Evolutionary conservation across 176 grass and related monocot genomes (phyloP), one percentile per base, ranked within the genome.

Genomic region (Carex cristatella): DNA sequence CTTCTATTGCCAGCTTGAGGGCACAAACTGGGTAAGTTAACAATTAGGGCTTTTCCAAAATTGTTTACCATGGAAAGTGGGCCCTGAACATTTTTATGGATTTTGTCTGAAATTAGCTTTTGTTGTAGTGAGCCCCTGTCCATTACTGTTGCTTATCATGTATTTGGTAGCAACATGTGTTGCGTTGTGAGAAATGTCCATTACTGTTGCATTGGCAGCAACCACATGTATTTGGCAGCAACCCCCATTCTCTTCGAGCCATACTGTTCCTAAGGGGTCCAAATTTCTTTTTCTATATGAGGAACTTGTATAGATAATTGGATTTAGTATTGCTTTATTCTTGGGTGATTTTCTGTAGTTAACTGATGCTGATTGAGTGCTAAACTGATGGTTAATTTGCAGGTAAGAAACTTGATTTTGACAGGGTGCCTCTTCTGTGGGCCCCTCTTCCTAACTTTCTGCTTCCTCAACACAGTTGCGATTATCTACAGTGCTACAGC

Each of bases 361-460:
- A 56, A 58, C 37, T 59, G 8, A 75, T 66, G n/a, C 35, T 87
- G 12, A 35, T 68, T 64, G 51, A 61, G 84, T 54, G 84, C 82
- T 82, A 44, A 61, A 48, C 28, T 2, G 23, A 12, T 49, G 23
- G 57, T 64, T 51, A 55, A 71, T 32, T 97, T 89, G 80, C 94
- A 97, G 94, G 94, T 97, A 27, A 92, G 92, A 83, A 97, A 97
- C 85, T 89, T 97, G 77, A 82, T 97, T 82, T 89, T 93, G 44
- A 97, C 94, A 69, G 94, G 94, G 32, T 93, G 87, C 78, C 88
- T 97, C 59, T 97, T 97, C 76, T 97, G 94, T 65, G 94, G 94
- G 0, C 94, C 94, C 79, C 84, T 97, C 55, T 97, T 97, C 89
- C 66, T 97, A 74, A 94, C 94, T 63, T 97, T 97, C 87, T 90